These are phyloP conservation scores for Elsinoe necatrix DNA, from an alignment of 2,329 filamentous ascomycete genomes.

Conservation along the genomic window DNA sequence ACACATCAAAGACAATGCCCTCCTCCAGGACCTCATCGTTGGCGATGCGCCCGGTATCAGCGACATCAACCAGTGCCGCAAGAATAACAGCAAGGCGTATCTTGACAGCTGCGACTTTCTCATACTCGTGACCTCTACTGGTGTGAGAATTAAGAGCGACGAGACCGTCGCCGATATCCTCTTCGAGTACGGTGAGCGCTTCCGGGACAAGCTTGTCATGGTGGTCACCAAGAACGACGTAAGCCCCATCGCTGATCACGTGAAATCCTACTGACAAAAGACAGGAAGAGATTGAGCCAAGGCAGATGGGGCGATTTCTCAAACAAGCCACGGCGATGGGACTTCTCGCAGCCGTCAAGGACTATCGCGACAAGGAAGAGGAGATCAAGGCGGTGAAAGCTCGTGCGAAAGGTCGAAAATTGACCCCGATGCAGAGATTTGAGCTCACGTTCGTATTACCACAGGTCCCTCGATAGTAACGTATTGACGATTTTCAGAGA, in stretches of 20 bases:
- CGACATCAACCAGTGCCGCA: slow-evolving; percentile 22
- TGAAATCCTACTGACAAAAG: neutral
- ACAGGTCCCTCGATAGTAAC: neutral
- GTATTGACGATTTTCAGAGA: slow-evolving; percentile 11
- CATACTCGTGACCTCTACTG: slow-evolving; percentile 20
- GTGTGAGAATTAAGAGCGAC: slow-evolving; percentile 19
- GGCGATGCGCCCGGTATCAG: slow-evolving; percentile 23
- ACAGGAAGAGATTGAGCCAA: neutral
- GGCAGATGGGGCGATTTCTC: neutral
- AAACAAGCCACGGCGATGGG: neutral
- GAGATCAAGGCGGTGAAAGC: neutral
- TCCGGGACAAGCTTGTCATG: slow-evolving; percentile 19
- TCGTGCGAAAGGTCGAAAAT: neutral
- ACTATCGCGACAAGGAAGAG: neutral
- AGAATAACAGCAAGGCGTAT: slow-evolving; percentile 19
- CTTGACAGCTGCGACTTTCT: slow-evolving; percentile 22
- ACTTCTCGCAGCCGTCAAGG: neutral
- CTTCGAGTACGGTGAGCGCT: slow-evolving; percentile 19
- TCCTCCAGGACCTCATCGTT: slow-evolving; percentile 21
- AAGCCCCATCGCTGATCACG: neutral
- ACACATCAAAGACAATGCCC: slow-evolving; percentile 15
- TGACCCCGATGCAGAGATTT: neutral
- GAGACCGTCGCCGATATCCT: slow-evolving; percentile 18
- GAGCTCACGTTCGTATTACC: neutral
- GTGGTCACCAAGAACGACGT: slow-evolving; percentile 23